These are phyloP conservation scores for Gnomoniopsis smithogilvyi DNA, from an alignment of 2,329 filamentous ascomycete species.

Conservation along the genomic window DNA sequence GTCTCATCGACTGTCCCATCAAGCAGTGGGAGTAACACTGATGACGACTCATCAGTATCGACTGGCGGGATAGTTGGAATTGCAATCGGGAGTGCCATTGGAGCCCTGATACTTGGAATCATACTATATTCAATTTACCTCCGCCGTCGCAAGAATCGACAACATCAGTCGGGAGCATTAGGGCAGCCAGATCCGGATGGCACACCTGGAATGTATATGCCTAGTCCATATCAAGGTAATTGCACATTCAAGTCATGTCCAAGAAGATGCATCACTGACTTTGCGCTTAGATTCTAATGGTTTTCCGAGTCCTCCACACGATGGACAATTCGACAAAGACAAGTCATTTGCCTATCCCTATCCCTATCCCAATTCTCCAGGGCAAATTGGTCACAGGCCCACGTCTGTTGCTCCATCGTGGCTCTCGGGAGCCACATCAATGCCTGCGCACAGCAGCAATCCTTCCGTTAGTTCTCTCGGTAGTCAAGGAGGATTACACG, in stretches of 20 bases:
- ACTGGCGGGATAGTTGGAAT: conserved; percentile 20
- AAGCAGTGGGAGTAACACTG: too few relatives aligned
- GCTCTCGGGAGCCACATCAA: conserved; percentile 1
- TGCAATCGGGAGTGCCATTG: conserved; percentile 9
- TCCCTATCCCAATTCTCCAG: background rate
- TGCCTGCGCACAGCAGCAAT: background rate
- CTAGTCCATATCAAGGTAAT: conserved; percentile 15
- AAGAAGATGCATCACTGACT: too few relatives aligned
- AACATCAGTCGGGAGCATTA: background rate
- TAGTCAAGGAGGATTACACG: background rate
- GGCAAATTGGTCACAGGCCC: conserved; percentile 3
- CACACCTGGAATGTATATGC: conserved; percentile 2
- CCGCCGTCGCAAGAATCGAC: background rate
- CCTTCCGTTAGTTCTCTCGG: conserved; percentile 9
- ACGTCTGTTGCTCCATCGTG: conserved; percentile 7
- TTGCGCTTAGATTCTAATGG: background rate
- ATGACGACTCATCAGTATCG: background rate
- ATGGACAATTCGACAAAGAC: background rate
- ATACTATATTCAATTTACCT: background rate
- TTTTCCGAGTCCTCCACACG: background rate
- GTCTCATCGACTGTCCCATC: background rate
- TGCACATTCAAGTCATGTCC: too few relatives aligned
- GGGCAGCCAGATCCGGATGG: background rate
- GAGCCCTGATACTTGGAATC: conserved; percentile 5
- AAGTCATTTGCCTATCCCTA: background rate